These are phyloP conservation scores for Alternaria sp. DNA, from an alignment of 2,329 filamentous ascomycete genomes.

Conservation along the genomic window DNA sequence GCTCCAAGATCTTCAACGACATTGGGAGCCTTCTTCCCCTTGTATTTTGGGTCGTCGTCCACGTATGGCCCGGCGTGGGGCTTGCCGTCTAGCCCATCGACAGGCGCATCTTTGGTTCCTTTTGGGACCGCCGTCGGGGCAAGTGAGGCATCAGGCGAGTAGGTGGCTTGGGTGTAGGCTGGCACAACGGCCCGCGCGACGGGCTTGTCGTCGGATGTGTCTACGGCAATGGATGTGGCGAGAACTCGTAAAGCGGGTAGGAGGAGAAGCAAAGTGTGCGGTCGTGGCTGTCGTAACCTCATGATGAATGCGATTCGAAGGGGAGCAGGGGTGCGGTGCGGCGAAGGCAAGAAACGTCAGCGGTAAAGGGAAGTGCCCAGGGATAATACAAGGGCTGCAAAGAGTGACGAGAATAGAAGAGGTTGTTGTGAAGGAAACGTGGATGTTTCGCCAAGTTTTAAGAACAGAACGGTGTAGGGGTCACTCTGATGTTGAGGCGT, in stretches of 20 bases:
- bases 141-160: constrained; percentile 28
- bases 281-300: constrained; percentile 64
- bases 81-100: constrained; percentile 92
- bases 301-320: constrained; percentile 52
- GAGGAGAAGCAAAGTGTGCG: constrained; percentile 58
- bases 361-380: constrained; percentile 1
- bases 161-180: constrained; percentile 28
- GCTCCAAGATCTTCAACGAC: constrained; percentile 49
- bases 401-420: constrained; percentile 19
- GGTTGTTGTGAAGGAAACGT: constrained; percentile 2
- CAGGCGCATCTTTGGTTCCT: constrained; percentile 80
- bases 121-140: constrained; percentile 36
- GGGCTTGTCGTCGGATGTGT: constrained; percentile 28
- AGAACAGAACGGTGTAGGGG: constrained; percentile 9
- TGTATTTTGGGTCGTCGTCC: constrained; percentile 53
- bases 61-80: constrained; percentile 87
- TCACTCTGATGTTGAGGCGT: constrained; percentile 18
- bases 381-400: neutral
- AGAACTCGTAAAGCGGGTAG: constrained; percentile 67
- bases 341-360: constrained; percentile 1
- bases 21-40: constrained; percentile 43
- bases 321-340: constrained; percentile 12
- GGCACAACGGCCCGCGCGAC: constrained; percentile 41
- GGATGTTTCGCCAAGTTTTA: neutral
- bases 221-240: constrained; percentile 54